Conservation (phyloP, 2,329 filamentous ascomycete species). For the Pseudogymnoascus sp. region DNA sequence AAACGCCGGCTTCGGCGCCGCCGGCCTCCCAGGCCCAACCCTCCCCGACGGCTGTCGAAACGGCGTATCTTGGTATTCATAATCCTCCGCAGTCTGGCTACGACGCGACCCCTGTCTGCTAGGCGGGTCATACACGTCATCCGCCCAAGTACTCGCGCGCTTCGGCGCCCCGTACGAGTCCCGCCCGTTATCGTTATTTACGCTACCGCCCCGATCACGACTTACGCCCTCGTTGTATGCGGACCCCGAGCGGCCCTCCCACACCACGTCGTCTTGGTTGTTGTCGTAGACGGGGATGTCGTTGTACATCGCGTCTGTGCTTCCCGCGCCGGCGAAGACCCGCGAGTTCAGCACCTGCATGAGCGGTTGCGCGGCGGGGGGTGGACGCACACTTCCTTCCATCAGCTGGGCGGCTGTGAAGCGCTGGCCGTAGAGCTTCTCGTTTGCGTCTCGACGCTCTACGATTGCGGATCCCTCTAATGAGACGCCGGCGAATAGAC, state of each 20-base stretch:
- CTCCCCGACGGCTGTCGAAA: slow-evolving; percentile 27
- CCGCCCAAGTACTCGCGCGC: slow-evolving; percentile 66
- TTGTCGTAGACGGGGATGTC: slow-evolving; percentile 87
- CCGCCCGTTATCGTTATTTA: slow-evolving; percentile 29
- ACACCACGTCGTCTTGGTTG: slow-evolving; percentile 72
- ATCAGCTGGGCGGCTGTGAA: slow-evolving; percentile 79
- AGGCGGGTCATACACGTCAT: slow-evolving; percentile 65
- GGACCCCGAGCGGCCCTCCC: slow-evolving; percentile 68
- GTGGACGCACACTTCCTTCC: slow-evolving; percentile 68
- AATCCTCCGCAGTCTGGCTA: slow-evolving; percentile 42
- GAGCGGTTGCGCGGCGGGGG: slow-evolving; percentile 75
- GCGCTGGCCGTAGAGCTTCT: slow-evolving; percentile 84
- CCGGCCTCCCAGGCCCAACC: slow-evolving; percentile 66
- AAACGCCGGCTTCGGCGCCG: slow-evolving; percentile 86
- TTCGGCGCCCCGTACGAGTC: slow-evolving; percentile 46
- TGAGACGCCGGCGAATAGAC: slow-evolving; percentile 90
- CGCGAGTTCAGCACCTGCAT: slow-evolving; percentile 80
- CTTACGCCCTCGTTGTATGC: slow-evolving; percentile 63
- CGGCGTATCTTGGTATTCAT: slow-evolving; percentile 49
- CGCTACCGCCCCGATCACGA: slow-evolving; percentile 40
- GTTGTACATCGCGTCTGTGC: slow-evolving; percentile 74
- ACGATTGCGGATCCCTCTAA: slow-evolving; percentile 90
- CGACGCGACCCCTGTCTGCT: slow-evolving; percentile 32
- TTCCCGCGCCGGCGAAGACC: slow-evolving; percentile 62
- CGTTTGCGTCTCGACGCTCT: slow-evolving; percentile 92